Evolutionary conservation across 352 stramenopile species (phyloP).

Genomic region (Hyaloperonospora brassicae): DNA sequence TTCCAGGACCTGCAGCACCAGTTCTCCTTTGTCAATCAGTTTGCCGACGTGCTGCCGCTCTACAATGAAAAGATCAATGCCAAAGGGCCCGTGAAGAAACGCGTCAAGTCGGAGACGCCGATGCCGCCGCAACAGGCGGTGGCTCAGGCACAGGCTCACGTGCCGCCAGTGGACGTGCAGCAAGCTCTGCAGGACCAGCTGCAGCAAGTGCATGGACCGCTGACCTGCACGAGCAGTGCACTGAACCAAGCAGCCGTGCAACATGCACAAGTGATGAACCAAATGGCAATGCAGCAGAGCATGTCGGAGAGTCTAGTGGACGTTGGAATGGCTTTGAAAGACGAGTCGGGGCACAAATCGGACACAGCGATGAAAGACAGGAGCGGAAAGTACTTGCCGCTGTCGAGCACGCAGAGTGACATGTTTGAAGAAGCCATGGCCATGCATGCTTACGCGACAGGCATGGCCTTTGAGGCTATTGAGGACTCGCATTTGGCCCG

Average conservation of each 20-base stretch:
- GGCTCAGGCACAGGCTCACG: slow-evolving; percentile 12
- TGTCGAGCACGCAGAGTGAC: slow-evolving; percentile 63
- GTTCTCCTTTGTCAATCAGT: slow-evolving; percentile 71
- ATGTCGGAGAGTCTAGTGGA: slow-evolving; percentile 67
- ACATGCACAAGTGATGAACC: slow-evolving; percentile 63
- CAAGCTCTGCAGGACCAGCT: slow-evolving; percentile 16
- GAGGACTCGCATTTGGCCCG: slow-evolving; percentile 65
- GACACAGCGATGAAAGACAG: slow-evolving; percentile 28
- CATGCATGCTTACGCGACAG: slow-evolving; percentile 77
- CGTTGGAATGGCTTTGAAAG: slow-evolving; percentile 33
- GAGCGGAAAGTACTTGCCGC: slow-evolving; percentile 34
- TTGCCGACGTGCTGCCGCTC: slow-evolving; percentile 68
- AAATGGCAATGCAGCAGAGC: slow-evolving; percentile 67
- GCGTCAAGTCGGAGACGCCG: slow-evolving; percentile 30
- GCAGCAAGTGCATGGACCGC: slow-evolving; percentile 12
- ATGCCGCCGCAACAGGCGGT: neutral
- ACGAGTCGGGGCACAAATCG: slow-evolving; percentile 24
- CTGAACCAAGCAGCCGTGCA: slow-evolving; percentile 48
- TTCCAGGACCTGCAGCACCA: slow-evolving; percentile 82
- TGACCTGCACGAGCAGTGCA: slow-evolving; percentile 22
- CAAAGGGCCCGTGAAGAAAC: slow-evolving; percentile 59
- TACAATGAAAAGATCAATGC: slow-evolving; percentile 80
- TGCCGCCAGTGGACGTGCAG: slow-evolving; percentile 8
- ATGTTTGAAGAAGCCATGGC: slow-evolving; percentile 67
- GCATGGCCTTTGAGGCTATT: slow-evolving; percentile 68